Evolutionary conservation across 805 yeast species (phyloP).

Genomic region (Candida pini): DNA sequence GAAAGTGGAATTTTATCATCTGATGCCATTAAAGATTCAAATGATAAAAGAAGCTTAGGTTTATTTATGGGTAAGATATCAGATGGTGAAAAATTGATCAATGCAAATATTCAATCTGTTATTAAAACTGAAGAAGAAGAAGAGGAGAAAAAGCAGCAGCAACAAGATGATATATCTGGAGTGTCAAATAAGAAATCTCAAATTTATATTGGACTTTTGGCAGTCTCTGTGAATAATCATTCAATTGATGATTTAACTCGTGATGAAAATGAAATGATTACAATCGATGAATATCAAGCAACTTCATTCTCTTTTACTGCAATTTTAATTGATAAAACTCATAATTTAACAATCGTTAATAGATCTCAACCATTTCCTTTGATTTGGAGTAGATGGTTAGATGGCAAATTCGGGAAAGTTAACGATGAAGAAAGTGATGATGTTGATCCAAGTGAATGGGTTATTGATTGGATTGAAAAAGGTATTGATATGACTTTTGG

Average conservation of each 20-base stretch:
- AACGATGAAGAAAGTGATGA: constrained; percentile 22
- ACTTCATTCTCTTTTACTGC: constrained; percentile 71
- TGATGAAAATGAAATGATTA: constrained; percentile 26
- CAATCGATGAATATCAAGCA: constrained; percentile 41
- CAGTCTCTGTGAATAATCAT: constrained; percentile 22
- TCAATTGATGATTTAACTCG: constrained; percentile 4
- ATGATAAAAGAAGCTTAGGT: constrained; percentile 45
- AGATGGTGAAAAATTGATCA: constrained; percentile 84
- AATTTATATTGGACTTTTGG: constrained; percentile 29
- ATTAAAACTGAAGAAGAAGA: constrained; percentile 24
- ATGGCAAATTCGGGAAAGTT: constrained; percentile 33
- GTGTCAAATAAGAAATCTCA: constrained; percentile 17
- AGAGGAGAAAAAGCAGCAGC: constrained; percentile 4
- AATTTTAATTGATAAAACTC: constrained; percentile 71
- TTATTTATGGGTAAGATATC: constrained; percentile 69
- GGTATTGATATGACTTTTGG: constrained; percentile 80
- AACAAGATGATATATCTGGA: constrained; percentile 1
- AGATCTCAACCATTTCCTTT: constrained; percentile 88
- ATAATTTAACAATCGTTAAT: constrained; percentile 65
- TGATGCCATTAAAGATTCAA: constrained; percentile 18
- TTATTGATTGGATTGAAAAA: constrained; percentile 69
- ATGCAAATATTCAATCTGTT: constrained; percentile 81
- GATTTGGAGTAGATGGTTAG: constrained; percentile 94
- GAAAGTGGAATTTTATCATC: constrained; percentile 39
- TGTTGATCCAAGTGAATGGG: constrained; percentile 80